phyloP scores from a whole-genome alignment of 306 rosid species.

The Quillaja saponaria region DNA sequence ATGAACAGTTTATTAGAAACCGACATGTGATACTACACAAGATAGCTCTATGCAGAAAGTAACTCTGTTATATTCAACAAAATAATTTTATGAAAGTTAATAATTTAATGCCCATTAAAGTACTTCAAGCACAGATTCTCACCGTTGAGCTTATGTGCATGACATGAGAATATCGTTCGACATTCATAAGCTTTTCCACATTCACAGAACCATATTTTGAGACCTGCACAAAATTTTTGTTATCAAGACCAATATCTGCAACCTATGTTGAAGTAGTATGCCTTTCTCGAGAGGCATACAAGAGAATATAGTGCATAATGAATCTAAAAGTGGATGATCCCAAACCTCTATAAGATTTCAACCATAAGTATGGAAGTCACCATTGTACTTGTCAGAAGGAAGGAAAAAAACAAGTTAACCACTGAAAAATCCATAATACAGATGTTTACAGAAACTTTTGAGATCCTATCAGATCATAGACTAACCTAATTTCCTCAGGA shows the following conservation, averaged over 20 bases:
- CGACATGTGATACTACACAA: too few relatives aligned
- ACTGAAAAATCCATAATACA: conserved; percentile 9
- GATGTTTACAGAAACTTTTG: conserved; percentile 4
- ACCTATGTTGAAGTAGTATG: conserved; percentile 6
- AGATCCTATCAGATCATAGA: conserved; percentile 1
- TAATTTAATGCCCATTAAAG: neutral
- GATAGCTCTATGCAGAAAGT: conserved; percentile 1
- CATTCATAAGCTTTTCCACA: conserved; percentile 74
- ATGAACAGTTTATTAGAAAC: conserved; percentile 1
- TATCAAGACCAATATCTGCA: conserved; percentile 30
- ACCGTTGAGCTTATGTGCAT: conserved; percentile 98
- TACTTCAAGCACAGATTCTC: conserved; percentile 21
- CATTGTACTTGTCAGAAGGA: conserved; percentile 1
- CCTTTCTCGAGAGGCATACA: conserved; percentile 2
- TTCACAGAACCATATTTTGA: conserved; percentile 67
- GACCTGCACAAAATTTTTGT: conserved; percentile 51
- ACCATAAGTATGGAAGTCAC: neutral
- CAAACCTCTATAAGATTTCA: too few relatives aligned
- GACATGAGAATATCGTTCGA: conserved; percentile 84
- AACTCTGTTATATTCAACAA: neutral
- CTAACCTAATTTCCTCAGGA: neutral
- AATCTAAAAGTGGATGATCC: conserved; percentile 6
- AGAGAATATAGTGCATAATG: conserved; percentile 18
- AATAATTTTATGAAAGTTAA: conserved; percentile 8
- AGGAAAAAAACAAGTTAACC: neutral